Conservation (phyloP, 2,329 filamentous ascomycete genomes). For the Aspergillus aculeatinus region DNA sequence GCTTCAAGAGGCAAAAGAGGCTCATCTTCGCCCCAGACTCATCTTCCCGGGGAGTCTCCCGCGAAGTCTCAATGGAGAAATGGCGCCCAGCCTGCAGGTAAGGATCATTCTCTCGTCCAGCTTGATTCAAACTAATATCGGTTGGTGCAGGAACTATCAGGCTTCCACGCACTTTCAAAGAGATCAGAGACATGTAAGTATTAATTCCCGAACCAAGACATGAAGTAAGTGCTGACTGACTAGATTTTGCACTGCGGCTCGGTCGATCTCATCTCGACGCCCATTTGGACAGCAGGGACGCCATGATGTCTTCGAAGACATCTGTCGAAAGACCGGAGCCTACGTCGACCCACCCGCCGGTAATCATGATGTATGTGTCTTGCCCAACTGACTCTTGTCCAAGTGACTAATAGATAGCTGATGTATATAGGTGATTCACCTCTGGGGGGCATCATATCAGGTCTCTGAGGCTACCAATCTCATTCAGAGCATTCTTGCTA, state of each 20-base stretch:
- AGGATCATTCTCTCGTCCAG: background rate
- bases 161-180: constrained; percentile 21
- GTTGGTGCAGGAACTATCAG: constrained; percentile 14
- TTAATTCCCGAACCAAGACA: background rate
- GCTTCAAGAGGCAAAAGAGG: constrained; percentile 4
- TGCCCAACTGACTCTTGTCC: background rate
- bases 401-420: background rate
- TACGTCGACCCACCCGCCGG: constrained; percentile 28
- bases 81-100: constrained; percentile 19
- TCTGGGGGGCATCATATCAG: constrained; percentile 30
- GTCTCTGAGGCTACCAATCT: constrained; percentile 24
- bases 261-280: constrained; percentile 5
- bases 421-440: constrained; percentile 20
- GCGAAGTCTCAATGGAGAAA: constrained; percentile 28
- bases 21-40: constrained; percentile 7
- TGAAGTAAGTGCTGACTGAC: background rate
- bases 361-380: constrained; percentile 22
- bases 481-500: constrained; percentile 19
- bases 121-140: background rate
- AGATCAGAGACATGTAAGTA: constrained; percentile 26
- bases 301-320: constrained; percentile 28
- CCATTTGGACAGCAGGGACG: constrained; percentile 10
- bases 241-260: constrained; percentile 25
- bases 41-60: constrained; percentile 21
- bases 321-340: constrained; percentile 27